These are phyloP conservation scores for Magnolia kwangsiensis DNA, from an alignment of 164 flowering plant species.

Conservation along the genomic window DNA sequence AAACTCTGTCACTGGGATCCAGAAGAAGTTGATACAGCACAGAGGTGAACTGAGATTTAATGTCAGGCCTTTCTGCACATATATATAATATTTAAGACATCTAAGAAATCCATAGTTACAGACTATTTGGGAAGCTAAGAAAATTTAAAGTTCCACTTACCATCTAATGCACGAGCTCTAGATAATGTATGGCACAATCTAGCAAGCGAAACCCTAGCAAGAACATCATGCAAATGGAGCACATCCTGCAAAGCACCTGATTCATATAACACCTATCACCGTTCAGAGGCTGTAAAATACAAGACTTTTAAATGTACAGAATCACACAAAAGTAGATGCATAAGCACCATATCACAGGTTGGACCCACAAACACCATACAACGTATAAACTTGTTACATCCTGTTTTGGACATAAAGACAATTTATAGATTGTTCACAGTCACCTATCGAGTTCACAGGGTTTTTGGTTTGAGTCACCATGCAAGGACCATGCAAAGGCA, in stretches of 20 bases:
- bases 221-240: slow-evolving; percentile 95
- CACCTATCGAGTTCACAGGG: background rate
- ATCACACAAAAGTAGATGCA: background rate
- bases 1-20: slow-evolving; percentile 98
- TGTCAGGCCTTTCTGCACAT: slow-evolving; percentile 84
- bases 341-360: background rate
- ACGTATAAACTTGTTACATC: background rate
- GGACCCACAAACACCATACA: background rate
- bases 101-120: slow-evolving; percentile 4
- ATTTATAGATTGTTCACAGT: background rate
- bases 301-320: background rate
- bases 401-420: background rate
- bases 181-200: slow-evolving; percentile 83
- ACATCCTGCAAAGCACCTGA: slow-evolving; percentile 96
- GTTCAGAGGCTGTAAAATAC: slow-evolving; percentile 8
- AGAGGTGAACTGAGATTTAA: slow-evolving; percentile 81
- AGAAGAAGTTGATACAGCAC: slow-evolving; percentile 94
- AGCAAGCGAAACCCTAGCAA: slow-evolving; percentile 95
- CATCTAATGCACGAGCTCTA: slow-evolving; percentile 90
- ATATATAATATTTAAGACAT: slow-evolving; percentile 7
- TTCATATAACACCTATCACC: slow-evolving; percentile 13
- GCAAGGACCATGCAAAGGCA: background rate
- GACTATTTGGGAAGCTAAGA: background rate
- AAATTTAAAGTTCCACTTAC: slow-evolving; percentile 31
- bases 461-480: background rate